Percentiles rank a stretch among this genome's conserved stretches.
Evolutionary conservation across 495 filamentous ascomycete species (phyloP).

Genomic region (Talaromyces liani): DNA sequence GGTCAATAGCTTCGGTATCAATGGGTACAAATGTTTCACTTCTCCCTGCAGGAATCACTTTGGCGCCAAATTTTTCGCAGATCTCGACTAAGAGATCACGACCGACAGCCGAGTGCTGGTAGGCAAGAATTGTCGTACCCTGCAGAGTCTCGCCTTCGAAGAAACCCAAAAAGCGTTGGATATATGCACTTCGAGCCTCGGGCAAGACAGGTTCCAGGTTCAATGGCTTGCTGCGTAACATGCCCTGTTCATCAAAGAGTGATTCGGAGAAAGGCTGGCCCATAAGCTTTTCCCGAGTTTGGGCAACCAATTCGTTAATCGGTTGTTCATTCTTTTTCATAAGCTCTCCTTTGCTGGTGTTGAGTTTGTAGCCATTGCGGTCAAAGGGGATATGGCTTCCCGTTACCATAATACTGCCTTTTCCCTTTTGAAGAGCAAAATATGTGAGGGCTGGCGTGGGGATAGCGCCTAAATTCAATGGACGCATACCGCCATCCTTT

Average conservation of each 20-base stretch:
- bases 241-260: constrained; percentile 20
- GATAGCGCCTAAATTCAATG: constrained; percentile 21
- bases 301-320: constrained; percentile 17
- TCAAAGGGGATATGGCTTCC: constrained; percentile 26
- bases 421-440: constrained; percentile 17
- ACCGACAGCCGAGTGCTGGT: constrained; percentile 24
- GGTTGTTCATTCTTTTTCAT: constrained; percentile 22
- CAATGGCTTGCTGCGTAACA: constrained; percentile 11
- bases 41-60: constrained; percentile 16
- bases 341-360: constrained; percentile 21
- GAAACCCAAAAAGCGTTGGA: constrained; percentile 20
- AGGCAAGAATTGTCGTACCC: constrained; percentile 19
- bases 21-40: constrained; percentile 23
- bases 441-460: constrained; percentile 21
- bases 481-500: constrained; percentile 18
- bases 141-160: constrained; percentile 17
- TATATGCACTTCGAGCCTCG: constrained; percentile 14
- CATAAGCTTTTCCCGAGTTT: constrained; percentile 12
- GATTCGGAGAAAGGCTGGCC: constrained; percentile 16
- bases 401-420: constrained; percentile 26
- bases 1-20: constrained; percentile 24
- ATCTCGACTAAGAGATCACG: constrained; percentile 13
- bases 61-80: constrained; percentile 15
- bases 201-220: constrained; percentile 7
- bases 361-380: constrained; percentile 25